Evolutionary conservation across 495 filamentous ascomycete genomes (phyloP).

Genomic region (Glonium stellatum): DNA sequence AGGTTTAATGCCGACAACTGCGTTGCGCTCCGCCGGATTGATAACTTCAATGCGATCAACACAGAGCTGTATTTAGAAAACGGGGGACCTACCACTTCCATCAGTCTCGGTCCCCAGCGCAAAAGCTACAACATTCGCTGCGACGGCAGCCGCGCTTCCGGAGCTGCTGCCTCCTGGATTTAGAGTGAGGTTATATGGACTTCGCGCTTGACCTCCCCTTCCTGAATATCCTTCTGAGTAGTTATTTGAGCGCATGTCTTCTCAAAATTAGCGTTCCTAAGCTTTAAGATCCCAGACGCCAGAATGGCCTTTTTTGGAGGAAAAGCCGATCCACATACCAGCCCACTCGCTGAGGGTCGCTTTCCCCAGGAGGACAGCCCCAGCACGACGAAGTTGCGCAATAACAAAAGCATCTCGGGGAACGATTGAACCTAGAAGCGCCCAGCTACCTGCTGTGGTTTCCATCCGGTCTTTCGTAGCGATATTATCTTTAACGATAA

Average conservation of each 20-base stretch:
- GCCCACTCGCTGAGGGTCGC: constrained; percentile 69
- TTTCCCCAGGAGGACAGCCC: constrained; percentile 63
- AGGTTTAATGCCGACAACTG: constrained; percentile 61
- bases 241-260: too few relatives aligned
- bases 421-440: constrained; percentile 55
- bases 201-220: constrained; percentile 58
- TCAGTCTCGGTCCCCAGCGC: constrained; percentile 70
- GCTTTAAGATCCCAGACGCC: too few relatives aligned
- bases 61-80: too few relatives aligned
- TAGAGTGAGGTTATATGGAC: constrained; percentile 61
- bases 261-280: too few relatives aligned
- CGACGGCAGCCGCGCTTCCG: constrained; percentile 56
- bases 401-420: constrained; percentile 62
- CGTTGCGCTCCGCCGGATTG: constrained; percentile 61
- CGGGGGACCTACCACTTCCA: constrained; percentile 45
- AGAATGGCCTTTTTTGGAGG: too few relatives aligned
- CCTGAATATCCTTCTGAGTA: constrained; percentile 64
- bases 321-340: constrained; percentile 62
- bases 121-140: constrained; percentile 55
- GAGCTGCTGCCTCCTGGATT: constrained; percentile 62
- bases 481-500: constrained; percentile 60
- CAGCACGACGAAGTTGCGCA: constrained; percentile 51
- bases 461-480: constrained; percentile 38
- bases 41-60: too few relatives aligned
- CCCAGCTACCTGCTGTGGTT: constrained; percentile 44